Conservation (phyloP, 73 alveolate genomes). For the Paramecium sexaurelia region DNA sequence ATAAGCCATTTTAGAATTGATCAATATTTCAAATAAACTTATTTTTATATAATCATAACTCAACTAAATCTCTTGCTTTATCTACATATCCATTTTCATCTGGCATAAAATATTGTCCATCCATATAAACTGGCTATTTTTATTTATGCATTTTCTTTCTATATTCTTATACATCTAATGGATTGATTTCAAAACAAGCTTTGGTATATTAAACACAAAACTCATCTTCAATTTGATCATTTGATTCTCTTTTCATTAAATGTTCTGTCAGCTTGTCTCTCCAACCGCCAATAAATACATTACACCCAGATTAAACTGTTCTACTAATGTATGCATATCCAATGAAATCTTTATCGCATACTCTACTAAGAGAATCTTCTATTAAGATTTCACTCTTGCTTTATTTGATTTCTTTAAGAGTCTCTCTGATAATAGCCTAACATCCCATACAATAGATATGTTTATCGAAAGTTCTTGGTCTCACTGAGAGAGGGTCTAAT, state of each 20-base stretch:
- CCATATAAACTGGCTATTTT: not conserved
- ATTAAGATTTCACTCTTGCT: not conserved
- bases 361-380: not conserved
- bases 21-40: not conserved
- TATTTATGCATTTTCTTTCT: not conserved
- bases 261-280: not conserved
- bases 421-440: not conserved
- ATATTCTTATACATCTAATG: constrained; percentile 20
- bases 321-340: constrained; percentile 29
- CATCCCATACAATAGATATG: constrained; percentile 47
- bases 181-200: constrained; percentile 14
- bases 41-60: not conserved
- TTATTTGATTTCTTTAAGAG: not conserved
- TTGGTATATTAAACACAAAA: not conserved
- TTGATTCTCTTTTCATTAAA: not conserved
- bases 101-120: constrained; percentile 42
- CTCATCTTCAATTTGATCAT: constrained; percentile 12
- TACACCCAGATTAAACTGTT: constrained; percentile 24
- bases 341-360: not conserved
- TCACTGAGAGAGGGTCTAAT: not conserved
- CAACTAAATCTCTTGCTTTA: not conserved
- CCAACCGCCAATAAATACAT: constrained; percentile 32
- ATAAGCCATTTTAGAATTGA: not conserved
- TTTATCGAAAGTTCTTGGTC: constrained; percentile 17
- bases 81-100: constrained; percentile 47